Conservation (phyloP, 2,329 filamentous ascomycete genomes). For the Elsinoe ampelina region DNA sequence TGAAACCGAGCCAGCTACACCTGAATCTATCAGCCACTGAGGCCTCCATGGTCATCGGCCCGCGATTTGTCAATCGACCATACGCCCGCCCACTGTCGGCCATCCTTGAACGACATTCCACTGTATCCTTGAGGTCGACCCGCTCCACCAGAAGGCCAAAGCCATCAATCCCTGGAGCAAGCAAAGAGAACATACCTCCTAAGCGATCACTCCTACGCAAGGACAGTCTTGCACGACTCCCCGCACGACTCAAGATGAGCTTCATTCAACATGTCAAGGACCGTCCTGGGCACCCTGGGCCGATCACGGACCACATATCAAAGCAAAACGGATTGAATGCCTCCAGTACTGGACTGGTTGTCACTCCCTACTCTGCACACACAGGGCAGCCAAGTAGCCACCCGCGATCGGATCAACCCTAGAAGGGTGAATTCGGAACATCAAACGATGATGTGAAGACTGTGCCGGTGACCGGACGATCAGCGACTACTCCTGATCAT, state of each 20-base stretch:
- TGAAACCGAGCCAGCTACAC: neutral
- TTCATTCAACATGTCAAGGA: neutral
- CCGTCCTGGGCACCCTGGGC: neutral
- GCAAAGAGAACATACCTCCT: neutral
- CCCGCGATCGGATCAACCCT: too few relatives aligned
- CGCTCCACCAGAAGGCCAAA: constrained; percentile 18
- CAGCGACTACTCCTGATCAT: too few relatives aligned
- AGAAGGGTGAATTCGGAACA: too few relatives aligned
- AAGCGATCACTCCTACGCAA: neutral
- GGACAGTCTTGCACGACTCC: too few relatives aligned
- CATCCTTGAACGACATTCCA: constrained; percentile 36
- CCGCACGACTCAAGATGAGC: neutral
- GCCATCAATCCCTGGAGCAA: neutral
- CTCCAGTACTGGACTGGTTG: too few relatives aligned
- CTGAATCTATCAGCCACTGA: neutral
- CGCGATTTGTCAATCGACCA: constrained; percentile 21
- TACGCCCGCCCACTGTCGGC: constrained; percentile 34
- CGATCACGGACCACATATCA: neutral
- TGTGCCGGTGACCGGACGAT: too few relatives aligned
- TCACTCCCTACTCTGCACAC: too few relatives aligned
- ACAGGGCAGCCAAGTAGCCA: too few relatives aligned
- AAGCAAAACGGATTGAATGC: too few relatives aligned
- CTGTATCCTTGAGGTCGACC: constrained; percentile 31
- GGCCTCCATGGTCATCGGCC: neutral
- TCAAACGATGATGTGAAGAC: too few relatives aligned